These are phyloP conservation scores for Naganishia liquefaciens DNA, from an alignment of 1,284 basidiomycete species.

Conservation along the genomic window DNA sequence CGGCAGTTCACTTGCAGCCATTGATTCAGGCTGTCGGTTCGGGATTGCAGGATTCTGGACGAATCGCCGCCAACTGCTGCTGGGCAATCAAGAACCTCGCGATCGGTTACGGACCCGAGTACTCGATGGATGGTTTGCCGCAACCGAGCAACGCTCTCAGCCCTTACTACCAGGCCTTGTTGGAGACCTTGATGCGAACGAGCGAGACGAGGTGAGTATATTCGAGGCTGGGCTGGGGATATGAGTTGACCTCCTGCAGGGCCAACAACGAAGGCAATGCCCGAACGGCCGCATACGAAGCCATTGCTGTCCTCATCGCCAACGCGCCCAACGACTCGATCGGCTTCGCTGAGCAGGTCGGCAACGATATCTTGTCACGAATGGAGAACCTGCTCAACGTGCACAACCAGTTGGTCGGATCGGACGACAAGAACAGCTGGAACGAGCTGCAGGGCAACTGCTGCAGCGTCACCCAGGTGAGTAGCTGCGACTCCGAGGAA, in stretches of 20 bases:
- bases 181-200: constrained; percentile 75
- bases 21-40: constrained; percentile 80
- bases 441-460: constrained; percentile 96
- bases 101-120: constrained; percentile 66
- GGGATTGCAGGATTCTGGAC: constrained; percentile 69
- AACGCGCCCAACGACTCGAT: constrained; percentile 81
- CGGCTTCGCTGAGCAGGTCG: constrained; percentile 77
- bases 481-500: constrained; percentile 43
- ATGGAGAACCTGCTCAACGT: constrained; percentile 86
- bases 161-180: constrained; percentile 83
- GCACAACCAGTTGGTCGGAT: constrained; percentile 89
- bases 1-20: constrained; percentile 81
- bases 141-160: constrained; percentile 69
- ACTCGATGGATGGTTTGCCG: constrained; percentile 60
- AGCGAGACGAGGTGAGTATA: constrained; percentile 63
- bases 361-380: constrained; percentile 76
- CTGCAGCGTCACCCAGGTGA: constrained; percentile 82
- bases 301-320: constrained; percentile 81
- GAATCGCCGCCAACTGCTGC: constrained; percentile 92
- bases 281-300: constrained; percentile 94
- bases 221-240: neutral
- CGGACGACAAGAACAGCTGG: constrained; percentile 98
- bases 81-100: constrained; percentile 96
- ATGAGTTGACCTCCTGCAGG: constrained; percentile 53
- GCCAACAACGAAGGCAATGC: constrained; percentile 86